A percentile compares a stretch with the other conserved stretches of the same genome.
phyloP scores from a whole-genome alignment of 140 eudicot species.

The Erigeron philadelphicus region DNA sequence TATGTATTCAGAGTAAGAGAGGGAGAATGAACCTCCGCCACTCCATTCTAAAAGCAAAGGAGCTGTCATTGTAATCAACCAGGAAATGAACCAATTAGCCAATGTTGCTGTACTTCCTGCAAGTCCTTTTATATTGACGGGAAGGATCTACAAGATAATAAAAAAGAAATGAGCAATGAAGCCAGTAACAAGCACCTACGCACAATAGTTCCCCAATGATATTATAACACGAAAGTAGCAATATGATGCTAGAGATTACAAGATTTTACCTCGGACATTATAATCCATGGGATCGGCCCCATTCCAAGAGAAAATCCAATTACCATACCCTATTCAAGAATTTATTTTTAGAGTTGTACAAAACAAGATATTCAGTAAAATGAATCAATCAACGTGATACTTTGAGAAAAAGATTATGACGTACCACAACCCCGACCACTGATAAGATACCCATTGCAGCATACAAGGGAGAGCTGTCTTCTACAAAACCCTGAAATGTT shows the following conservation, averaged over 20 bases:
- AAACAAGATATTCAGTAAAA: slow-evolving; percentile 3
- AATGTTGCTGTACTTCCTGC: slow-evolving; percentile 89
- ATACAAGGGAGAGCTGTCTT: slow-evolving; percentile 45
- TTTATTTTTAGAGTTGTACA: slow-evolving; percentile 4
- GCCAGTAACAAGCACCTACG: not conserved
- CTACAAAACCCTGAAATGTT: slow-evolving; percentile 48
- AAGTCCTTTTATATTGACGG: slow-evolving; percentile 77
- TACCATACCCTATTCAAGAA: slow-evolving; percentile 58
- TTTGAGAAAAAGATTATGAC: slow-evolving; percentile 22
- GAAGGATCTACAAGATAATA: slow-evolving; percentile 58
- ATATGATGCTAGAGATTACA: no score
- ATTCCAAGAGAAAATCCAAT: slow-evolving; percentile 81
- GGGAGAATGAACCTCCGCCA: slow-evolving; percentile 59
- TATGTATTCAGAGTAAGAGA: not conserved
- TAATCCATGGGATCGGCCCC: slow-evolving; percentile 99
- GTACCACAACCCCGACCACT: slow-evolving; percentile 91
- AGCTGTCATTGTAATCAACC: slow-evolving; percentile 76
- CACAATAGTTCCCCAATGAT: not conserved
- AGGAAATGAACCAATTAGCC: slow-evolving; percentile 65
- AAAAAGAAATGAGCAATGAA: not conserved
- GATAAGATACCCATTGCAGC: slow-evolving; percentile 59
- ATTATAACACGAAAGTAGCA: not conserved
- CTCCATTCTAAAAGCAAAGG: slow-evolving; percentile 80
- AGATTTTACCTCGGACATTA: slow-evolving; percentile 82
- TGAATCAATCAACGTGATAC: not conserved